Evolutionary conservation across 1,284 basidiomycete species (phyloP).

Genomic region (Gomphus bonarii): DNA sequence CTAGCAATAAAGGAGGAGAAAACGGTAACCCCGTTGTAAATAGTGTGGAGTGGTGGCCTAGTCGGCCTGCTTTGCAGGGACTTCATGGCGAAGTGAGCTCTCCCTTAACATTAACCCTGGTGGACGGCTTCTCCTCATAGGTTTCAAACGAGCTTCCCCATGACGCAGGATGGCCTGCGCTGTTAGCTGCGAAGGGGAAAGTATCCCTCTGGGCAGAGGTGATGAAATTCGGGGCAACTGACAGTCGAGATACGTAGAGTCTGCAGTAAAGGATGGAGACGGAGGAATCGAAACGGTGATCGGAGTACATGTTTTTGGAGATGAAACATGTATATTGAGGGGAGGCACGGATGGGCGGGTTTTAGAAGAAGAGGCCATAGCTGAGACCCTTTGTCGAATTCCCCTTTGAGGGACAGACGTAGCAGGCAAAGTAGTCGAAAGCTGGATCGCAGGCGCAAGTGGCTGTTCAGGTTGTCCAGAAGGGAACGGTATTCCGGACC

Average conservation of each 20-base stretch:
- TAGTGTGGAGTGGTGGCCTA: not conserved
- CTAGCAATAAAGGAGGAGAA: not conserved
- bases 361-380: not conserved
- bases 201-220: not conserved
- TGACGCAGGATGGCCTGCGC: conserved; percentile 3
- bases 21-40: not conserved
- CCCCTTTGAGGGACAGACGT: not conserved
- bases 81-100: not conserved
- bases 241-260: too few relatives aligned
- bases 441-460: not conserved
- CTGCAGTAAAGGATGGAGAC: not conserved
- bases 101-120: not conserved
- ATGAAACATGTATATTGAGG: not conserved
- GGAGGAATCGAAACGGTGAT: not conserved
- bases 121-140: not conserved
- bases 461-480: not conserved
- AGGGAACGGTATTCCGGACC: not conserved
- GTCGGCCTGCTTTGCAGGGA: not conserved
- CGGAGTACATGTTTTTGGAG: not conserved
- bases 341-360: not conserved
- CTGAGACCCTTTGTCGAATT: not conserved
- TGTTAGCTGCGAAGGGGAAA: not conserved
- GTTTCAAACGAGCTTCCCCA: not conserved
- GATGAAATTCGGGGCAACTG: not conserved
- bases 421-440: not conserved